Base-by-base conservation (phyloP, 805 yeast genomes). In the Kodamaea sagamina region DNA sequence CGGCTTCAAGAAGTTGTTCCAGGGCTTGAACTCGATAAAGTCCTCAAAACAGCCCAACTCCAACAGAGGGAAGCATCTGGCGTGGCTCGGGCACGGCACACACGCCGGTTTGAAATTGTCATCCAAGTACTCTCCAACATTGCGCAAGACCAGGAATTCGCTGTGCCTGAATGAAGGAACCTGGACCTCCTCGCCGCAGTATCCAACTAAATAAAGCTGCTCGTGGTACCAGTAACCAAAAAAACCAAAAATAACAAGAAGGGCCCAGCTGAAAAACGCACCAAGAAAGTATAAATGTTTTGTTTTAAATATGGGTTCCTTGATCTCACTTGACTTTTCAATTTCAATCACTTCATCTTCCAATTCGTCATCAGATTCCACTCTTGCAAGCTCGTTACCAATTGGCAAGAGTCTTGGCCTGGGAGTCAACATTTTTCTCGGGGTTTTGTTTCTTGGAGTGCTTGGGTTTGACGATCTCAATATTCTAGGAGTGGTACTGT, bases 31-130 rank as follows among this genome's bases (percentile, higher is more conserved):
- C 26, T 68, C 72, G 36, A 77, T 59, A 57, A 70, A 86, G 44
- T 84, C 95, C 35, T 81, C 82, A 52, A 78, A 81, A 63, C 99
- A 92, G 44, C 75, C 80, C 6, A 86, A 55, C 40, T 74, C 68
- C 53, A 85, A 68, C 35, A 72, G 59, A 17, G 80, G 78, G 49
- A 74, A 79, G 63, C 98, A 92, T 28, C 78, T 69, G 0, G 90
- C 93, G 63, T 90, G 82, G 3, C 72, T 76, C 1, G 98, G 97
- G 58, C 98, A 92, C 18, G 77, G 77, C 3, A 77, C 65, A 65
- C 99, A 92, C 0, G 51, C 35, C 2, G 95, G 95, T 38, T 74
- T 74, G 39, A 74, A 58, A 31, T 63, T 54, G 0, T 57, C 44
- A 38, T 75, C 77, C 44, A 85, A 60, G 44, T 67, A 63, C 0